phyloP scores from a whole-genome alignment of 768 basidiomycete genomes.

The Mycena filopes region DNA sequence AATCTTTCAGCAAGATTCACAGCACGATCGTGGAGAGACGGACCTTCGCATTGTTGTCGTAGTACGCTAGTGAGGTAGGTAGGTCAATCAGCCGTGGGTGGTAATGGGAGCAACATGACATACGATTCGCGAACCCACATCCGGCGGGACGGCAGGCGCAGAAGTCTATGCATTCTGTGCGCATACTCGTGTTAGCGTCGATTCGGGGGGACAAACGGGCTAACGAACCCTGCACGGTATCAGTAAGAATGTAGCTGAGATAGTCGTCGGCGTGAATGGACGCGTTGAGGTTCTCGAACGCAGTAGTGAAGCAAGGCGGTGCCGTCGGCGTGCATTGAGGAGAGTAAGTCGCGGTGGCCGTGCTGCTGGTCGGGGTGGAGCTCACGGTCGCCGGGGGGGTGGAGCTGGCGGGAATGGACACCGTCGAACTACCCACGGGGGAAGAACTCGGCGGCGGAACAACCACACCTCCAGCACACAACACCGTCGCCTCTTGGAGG shows the following conservation, averaged over 20 bases:
- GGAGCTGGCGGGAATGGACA: background rate
- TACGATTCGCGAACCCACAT: constrained; percentile 24
- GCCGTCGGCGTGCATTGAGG: background rate
- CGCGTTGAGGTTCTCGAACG: constrained; percentile 14
- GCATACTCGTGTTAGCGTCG: background rate
- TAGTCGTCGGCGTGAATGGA: constrained; percentile 24
- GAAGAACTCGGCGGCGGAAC: constrained; percentile 4
- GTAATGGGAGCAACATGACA: background rate
- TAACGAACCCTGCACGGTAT: constrained; percentile 20
- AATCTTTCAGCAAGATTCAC: no score
- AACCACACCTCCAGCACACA: background rate
- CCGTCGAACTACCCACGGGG: background rate
- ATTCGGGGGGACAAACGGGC: background rate
- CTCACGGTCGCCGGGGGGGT: no score
- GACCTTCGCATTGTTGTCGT: constrained; percentile 10
- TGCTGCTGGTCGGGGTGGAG: background rate
- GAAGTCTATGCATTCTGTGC: constrained; percentile 20
- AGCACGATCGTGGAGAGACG: background rate
- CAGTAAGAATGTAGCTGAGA: constrained; percentile 16
- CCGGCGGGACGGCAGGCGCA: constrained; percentile 4
- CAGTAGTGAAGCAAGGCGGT: constrained; percentile 1
- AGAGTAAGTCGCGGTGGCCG: background rate
- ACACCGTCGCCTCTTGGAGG: constrained; percentile 7
- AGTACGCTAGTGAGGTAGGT: background rate
- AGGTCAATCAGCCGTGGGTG: background rate